phyloP scores from a whole-genome alignment of 75 land plant species.

The Azolla pinnata region DNA sequence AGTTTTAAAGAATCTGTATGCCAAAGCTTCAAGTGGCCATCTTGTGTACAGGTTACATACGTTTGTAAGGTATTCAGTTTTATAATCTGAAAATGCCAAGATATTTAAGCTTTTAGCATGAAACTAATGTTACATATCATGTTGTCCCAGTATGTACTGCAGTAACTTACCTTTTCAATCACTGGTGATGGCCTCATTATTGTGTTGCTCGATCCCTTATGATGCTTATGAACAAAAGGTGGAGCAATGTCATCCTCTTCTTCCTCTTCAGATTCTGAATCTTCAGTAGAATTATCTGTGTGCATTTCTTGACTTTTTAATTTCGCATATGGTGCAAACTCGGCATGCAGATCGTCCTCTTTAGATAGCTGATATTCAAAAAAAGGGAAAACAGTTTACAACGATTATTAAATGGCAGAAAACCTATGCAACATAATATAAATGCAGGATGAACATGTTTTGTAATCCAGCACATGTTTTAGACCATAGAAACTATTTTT shows the following conservation, averaged over 20 bases:
- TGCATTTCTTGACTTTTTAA: slow-evolving; percentile 16
- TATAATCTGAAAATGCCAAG: slow-evolving; percentile 16
- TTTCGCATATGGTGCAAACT: slow-evolving; percentile 24
- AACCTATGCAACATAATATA: too few relatives aligned
- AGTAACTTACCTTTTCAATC: slow-evolving; percentile 31
- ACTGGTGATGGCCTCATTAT: slow-evolving; percentile 18
- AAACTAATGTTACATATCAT: too few relatives aligned
- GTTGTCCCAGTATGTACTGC: too few relatives aligned
- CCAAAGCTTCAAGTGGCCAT: slow-evolving; percentile 30
- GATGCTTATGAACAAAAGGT: neutral
- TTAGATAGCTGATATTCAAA: slow-evolving; percentile 17
- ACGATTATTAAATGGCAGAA: neutral
- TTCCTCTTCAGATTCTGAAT: slow-evolving; percentile 26
- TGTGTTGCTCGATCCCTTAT: neutral
- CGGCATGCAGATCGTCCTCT: slow-evolving; percentile 23
- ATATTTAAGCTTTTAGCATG: too few relatives aligned
- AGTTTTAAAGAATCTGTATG: slow-evolving; percentile 27
- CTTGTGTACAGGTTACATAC: slow-evolving; percentile 28
- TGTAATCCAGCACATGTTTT: neutral
- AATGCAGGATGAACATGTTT: too few relatives aligned
- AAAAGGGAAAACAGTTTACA: neutral
- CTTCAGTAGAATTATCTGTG: slow-evolving; percentile 13
- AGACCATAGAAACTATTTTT: too few relatives aligned
- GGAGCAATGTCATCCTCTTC: slow-evolving; percentile 19
- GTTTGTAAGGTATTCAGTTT: slow-evolving; percentile 17